Conservation (phyloP, 805 yeast genomes). For the Lipomyces sp. region DNA sequence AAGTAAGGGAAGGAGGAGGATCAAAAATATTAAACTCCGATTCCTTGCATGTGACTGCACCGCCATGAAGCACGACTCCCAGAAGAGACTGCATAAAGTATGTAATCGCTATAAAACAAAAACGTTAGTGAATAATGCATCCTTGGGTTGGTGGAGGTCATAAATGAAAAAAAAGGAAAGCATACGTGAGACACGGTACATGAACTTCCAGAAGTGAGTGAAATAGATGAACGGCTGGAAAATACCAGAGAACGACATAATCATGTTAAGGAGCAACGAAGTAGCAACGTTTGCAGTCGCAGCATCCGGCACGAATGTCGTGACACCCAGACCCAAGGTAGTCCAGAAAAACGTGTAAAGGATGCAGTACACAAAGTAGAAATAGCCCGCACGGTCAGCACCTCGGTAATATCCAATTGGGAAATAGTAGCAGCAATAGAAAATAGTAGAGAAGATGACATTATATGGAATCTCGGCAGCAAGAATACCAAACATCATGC, state of each 20-base stretch:
- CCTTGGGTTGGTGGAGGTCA: too few species aligned
- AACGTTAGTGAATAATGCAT: not conserved
- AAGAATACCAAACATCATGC: conserved; percentile 52
- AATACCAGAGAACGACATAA: conserved; percentile 67
- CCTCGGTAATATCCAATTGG: conserved; percentile 48
- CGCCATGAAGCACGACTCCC: conserved; percentile 48
- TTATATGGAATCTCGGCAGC: conserved; percentile 62
- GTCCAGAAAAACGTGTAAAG: conserved; percentile 51
- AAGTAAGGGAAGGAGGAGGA: conserved; percentile 62
- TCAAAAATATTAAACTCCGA: conserved; percentile 50
- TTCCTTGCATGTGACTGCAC: conserved; percentile 48
- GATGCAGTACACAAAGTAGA: conserved; percentile 50
- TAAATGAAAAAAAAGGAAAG: conserved; percentile 34
- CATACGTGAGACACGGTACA: conserved; percentile 64
- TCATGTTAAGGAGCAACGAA: conserved; percentile 54
- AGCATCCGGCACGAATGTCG: conserved; percentile 61
- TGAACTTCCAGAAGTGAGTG: conserved; percentile 84
- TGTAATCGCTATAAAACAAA: conserved; percentile 46
- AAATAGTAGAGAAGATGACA: conserved; percentile 48
- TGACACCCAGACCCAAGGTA: conserved; percentile 52
- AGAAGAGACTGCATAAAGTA: conserved; percentile 62
- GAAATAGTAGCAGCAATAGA: conserved; percentile 53
- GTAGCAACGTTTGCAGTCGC: conserved; percentile 62
- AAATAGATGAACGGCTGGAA: conserved; percentile 53
- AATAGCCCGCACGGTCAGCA: conserved; percentile 41